Evolutionary conservation across 2,329 filamentous ascomycete species (phyloP), one percentile per base, ranked within the genome.

Genomic region (Stemphylium lycopersici): DNA sequence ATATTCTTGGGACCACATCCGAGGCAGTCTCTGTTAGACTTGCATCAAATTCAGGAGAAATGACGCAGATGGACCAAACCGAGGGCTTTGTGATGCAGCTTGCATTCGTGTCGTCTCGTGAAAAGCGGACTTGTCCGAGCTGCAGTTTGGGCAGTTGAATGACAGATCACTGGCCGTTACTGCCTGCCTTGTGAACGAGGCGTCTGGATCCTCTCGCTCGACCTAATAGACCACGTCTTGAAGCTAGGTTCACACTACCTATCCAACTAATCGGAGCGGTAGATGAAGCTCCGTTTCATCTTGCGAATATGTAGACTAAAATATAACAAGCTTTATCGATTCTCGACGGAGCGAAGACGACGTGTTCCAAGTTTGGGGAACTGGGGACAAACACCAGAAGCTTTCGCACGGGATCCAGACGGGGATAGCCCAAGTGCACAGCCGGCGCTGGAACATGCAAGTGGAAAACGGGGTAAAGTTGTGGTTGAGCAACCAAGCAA

Each of bases 241-340:
- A 38, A 44, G 41, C 51, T 53, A 58, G 39, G 54, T 53, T 53
- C 37, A 36, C 53, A 52, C 56, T 54, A 56, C 12, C 20, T 16
- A 24, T 11, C 31, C 26, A n/a, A 16, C 41, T 45, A 49, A 53
- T 56, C 45, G 53, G 56, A 46, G 52, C 52, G 43, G 49, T 50
- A 56, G 47, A 44, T 36, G 46, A 40, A 44, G 45, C 44, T 56
- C 45, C 53, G 64, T 67, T 66, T 66, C 65, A 52, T 46, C 52
- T 56, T 51, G 56, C 45, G 41, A 37, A 41, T 48, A 32, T 58
- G 50, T 58, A 56, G 42, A 59, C 62, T 60, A 67, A 56, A 56
- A 44, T 36, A 61, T 24, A 63, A 65, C 62, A 68, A 68, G 66
- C 64, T 67, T 68, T 68, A 68, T 68, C 50, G 64, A 67, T 65